Evolutionary conservation across 257 asterid species (phyloP), one percentile per base, ranked within the genome.

Genomic region (Mentha longifolia): DNA sequence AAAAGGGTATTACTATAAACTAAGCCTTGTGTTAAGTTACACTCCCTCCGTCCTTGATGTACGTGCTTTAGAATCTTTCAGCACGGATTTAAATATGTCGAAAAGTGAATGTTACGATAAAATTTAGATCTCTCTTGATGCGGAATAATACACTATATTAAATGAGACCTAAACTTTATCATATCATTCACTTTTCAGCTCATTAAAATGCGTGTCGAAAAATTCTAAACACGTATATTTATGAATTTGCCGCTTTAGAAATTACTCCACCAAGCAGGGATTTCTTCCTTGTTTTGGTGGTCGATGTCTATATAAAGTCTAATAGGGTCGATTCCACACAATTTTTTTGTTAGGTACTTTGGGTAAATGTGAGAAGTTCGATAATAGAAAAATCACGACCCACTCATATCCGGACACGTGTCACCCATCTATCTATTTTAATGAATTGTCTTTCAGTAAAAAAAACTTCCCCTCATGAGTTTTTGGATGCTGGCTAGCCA

Each of bases 401-500:
- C 81, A 68, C 8, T 71, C 71, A 65, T 56, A 62, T 28, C 25
- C 65, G 2, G 74, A 75, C 78, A 74, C 75, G 76, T 72, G 55
- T 45, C 25, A 12, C n/a, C 33, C 76, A 54, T 56, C 41, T 19
- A 66, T 31, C 73, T 56, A 7, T 56, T 15, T 62, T 55, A 41
- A 33, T 73, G 76, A 74, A 65, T 16, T 70, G 82, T 45, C 77
- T 73, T 62, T 42, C 17, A 17, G 45, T 52, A 47, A 49, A 0
- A 4, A 2, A 22, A n/a, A 28, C 31, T 28, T 28, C 3, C 31
- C 25, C 25, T 2, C 77, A 58, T 62, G 62, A 75, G 37, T 46
- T 52, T 69, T 56, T 42, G 46, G 76, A 59, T 42, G 72, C 77
- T 47, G 30, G 30, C 51, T 51, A 73, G 77, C 88, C 90, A 88